Percentiles rank a stretch among this genome's conserved stretches.
These are phyloP conservation scores for Echium plantagineum DNA, from an alignment of 257 asterid species.

Conservation along the genomic window DNA sequence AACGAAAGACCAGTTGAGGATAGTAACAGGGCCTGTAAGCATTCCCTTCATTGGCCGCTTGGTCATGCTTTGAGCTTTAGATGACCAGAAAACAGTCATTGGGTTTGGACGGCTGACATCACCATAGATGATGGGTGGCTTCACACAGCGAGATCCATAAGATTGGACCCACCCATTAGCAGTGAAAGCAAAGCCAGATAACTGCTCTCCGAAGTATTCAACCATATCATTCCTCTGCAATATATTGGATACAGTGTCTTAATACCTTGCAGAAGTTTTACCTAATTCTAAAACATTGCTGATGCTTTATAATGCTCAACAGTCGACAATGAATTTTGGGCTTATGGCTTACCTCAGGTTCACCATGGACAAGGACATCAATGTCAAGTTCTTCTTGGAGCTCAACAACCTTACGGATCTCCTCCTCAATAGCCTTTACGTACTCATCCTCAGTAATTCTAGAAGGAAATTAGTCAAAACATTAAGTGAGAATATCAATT, in stretches of 20 bases:
- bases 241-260: constrained; percentile 9
- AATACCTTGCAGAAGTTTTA: not conserved
- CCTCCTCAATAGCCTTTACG: constrained; percentile 73
- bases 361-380: constrained; percentile 98
- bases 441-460: constrained; percentile 93
- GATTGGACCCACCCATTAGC: constrained; percentile 99
- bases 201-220: constrained; percentile 98
- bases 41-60: constrained; percentile 99
- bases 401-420: constrained; percentile 87
- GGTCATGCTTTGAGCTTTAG: constrained; percentile 93
- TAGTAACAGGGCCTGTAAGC: constrained; percentile 99
- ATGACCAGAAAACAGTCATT: constrained; percentile 98
- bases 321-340: not conserved
- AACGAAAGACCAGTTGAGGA: constrained; percentile 97
- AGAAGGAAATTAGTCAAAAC: constrained; percentile 3
- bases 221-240: constrained; percentile 96
- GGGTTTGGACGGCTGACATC: constrained; percentile 98
- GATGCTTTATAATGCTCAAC: not conserved
- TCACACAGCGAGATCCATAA: constrained; percentile 95
- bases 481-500: constrained; percentile 10
- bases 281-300: not conserved
- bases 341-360: constrained; percentile 76
- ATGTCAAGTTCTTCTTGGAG: constrained; percentile 98
- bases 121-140: constrained; percentile 98
- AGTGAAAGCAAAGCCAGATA: constrained; percentile 93